Percentiles rank a stretch among this genome's conserved stretches.
Conservation (phyloP, 257 asterid species). For the Ballota nigra region DNA sequence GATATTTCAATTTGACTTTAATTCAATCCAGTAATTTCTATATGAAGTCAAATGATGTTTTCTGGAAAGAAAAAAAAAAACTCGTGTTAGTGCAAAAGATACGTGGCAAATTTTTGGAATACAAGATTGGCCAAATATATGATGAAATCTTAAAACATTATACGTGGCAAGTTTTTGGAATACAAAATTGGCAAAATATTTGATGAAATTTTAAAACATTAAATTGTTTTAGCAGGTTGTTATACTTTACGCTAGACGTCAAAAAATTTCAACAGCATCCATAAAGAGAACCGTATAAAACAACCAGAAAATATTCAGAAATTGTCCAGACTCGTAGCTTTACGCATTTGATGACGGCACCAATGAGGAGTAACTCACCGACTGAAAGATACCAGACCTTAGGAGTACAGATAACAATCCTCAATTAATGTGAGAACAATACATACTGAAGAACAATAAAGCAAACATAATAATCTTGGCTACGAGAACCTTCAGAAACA, state of each 20-base stretch:
- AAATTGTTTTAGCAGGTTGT: not conserved
- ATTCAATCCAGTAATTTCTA: not conserved
- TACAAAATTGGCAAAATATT: not conserved
- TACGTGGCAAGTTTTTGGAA: no score
- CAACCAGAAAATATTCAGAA: constrained; percentile 9
- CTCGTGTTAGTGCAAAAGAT: not conserved
- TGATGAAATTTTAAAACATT: not conserved
- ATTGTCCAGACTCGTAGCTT: not conserved
- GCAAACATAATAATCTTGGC: not conserved
- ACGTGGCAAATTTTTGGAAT: not conserved
- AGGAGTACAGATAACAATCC: not conserved
- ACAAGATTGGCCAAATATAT: no score
- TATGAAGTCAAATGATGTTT: not conserved
- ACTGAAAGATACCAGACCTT: not conserved
- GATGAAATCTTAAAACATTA: no score
- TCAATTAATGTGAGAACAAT: not conserved
- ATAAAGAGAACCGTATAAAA: constrained; percentile 8
- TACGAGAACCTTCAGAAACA: not conserved
- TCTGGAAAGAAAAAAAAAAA: not conserved
- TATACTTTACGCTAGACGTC: not conserved
- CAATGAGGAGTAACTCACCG: constrained; percentile 16
- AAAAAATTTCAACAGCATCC: constrained; percentile 4
- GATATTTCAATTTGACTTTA: not conserved
- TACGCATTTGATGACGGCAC: constrained; percentile 24
- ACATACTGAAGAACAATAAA: not conserved